Conservation (phyloP, 495 filamentous ascomycete genomes). For the Penicillium subrubescens region DNA sequence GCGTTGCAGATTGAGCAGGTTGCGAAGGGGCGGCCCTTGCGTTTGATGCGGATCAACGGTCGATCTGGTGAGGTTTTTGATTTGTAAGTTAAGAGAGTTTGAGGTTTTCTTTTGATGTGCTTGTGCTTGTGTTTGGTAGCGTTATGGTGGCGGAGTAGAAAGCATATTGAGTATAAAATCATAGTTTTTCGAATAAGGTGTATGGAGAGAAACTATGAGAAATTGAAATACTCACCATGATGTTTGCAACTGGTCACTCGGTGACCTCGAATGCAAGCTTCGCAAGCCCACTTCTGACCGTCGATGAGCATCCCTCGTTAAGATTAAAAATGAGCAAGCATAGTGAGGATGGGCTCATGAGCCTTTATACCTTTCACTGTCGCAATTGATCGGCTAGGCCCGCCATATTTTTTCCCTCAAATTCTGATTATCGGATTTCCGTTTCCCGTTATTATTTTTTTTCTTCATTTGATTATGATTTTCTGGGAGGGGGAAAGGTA, state of each 20-base stretch:
- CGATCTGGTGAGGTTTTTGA: constrained; percentile 62
- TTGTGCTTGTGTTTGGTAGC: not conserved
- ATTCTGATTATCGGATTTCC: not conserved
- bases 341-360: not conserved
- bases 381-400: constrained; percentile 14
- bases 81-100: not conserved
- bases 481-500: constrained; percentile 6
- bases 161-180: not conserved
- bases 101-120: not conserved
- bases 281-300: constrained; percentile 88
- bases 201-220: not conserved
- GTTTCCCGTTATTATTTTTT: constrained; percentile 2
- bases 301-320: constrained; percentile 71
- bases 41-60: constrained; percentile 90
- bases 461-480: not conserved
- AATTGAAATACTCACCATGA: constrained; percentile 38
- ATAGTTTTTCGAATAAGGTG: too few relatives aligned
- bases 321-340: constrained; percentile 24
- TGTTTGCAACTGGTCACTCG: constrained; percentile 66
- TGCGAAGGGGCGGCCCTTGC: constrained; percentile 94
- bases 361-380: constrained; percentile 22
- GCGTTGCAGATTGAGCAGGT: constrained; percentile 95
- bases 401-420: not conserved
- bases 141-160: not conserved
- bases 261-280: constrained; percentile 91